phyloP scores from a whole-genome alignment of 306 rosid species.

The Castanea sativa region DNA sequence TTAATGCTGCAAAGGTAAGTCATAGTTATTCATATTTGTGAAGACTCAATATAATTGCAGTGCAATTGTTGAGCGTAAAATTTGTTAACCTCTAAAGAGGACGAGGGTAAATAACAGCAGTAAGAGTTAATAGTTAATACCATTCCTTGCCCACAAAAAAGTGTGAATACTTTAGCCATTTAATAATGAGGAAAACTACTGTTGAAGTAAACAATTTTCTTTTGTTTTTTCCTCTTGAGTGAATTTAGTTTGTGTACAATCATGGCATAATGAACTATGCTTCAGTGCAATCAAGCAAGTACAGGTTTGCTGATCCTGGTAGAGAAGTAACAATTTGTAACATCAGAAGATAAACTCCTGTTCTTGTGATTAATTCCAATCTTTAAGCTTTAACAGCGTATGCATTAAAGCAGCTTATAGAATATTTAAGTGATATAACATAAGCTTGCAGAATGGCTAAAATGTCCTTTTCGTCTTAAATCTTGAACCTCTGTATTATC shows the following conservation, averaged over 20 bases:
- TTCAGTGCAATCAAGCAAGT: not conserved
- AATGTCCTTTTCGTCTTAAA: conserved; percentile 4
- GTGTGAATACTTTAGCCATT: not conserved
- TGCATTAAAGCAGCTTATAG: not conserved
- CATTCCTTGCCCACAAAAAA: no score
- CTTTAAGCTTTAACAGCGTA: not conserved
- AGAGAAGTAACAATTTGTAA: not conserved
- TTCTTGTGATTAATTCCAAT: not conserved
- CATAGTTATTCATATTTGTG: not conserved
- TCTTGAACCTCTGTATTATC: not conserved
- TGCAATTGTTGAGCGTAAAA: not conserved
- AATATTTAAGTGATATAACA: not conserved
- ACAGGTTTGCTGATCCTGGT: not conserved
- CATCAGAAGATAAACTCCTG: not conserved
- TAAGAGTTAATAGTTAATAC: not conserved
- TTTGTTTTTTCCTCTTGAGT: not conserved
- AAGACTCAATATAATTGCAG: not conserved
- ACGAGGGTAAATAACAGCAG: not conserved
- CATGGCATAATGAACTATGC: not conserved
- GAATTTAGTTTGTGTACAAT: not conserved
- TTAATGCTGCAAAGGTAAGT: conserved; percentile 73
- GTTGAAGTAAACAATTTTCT: not conserved
- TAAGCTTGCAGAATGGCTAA: not conserved
- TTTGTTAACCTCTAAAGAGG: not conserved
- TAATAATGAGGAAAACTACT: not conserved